Percentiles rank a stretch among this genome's conserved stretches.
These are phyloP conservation scores for Sporothrix curviconia DNA, from an alignment of 2,329 filamentous ascomycete species.

Conservation along the genomic window DNA sequence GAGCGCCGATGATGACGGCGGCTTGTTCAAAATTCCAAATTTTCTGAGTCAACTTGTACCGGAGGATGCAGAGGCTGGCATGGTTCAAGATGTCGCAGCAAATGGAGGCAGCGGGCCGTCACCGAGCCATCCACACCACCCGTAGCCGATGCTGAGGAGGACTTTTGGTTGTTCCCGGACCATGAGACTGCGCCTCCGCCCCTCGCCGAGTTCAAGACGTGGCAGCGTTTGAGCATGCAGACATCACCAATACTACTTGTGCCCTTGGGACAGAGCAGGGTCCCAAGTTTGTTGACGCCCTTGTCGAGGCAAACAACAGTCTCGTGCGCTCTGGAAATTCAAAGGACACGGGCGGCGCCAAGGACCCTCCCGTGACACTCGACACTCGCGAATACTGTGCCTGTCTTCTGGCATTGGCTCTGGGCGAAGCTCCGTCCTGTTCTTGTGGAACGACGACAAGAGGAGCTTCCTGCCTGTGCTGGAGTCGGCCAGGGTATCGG, in stretches of 20 bases:
- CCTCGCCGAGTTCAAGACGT: conserved; percentile 50
- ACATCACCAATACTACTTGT: conserved; percentile 31
- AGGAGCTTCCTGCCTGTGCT: conserved; percentile 46
- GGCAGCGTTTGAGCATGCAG: conserved; percentile 55
- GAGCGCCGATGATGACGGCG: conserved; percentile 18
- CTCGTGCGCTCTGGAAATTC: conserved; percentile 22
- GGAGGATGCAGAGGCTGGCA: too few relatives aligned
- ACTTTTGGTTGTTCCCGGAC: conserved; percentile 44
- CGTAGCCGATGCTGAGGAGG: too few relatives aligned
- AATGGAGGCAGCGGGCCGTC: too few relatives aligned
- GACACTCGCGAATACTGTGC: conserved; percentile 43
- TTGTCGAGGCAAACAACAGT: conserved; percentile 40
- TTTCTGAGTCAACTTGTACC: conserved; percentile 19
- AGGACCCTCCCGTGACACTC: conserved; percentile 31
- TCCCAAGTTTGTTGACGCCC: conserved; percentile 57
- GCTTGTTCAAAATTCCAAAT: conserved; percentile 40
- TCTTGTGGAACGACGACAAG: conserved; percentile 50
- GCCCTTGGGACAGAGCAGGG: conserved; percentile 65
- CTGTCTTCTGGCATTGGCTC: conserved; percentile 58
- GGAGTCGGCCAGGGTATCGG: conserved; percentile 48
- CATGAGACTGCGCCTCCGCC: conserved; percentile 22
- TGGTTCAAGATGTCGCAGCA: neutral
- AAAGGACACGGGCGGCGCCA: neutral
- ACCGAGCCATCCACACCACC: too few relatives aligned
- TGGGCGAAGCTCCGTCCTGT: conserved; percentile 66